Percentiles rank a stretch among this genome's conserved stretches.
Evolutionary conservation across 257 asterid species (phyloP).

Genomic region (Lycium ferocissimum): DNA sequence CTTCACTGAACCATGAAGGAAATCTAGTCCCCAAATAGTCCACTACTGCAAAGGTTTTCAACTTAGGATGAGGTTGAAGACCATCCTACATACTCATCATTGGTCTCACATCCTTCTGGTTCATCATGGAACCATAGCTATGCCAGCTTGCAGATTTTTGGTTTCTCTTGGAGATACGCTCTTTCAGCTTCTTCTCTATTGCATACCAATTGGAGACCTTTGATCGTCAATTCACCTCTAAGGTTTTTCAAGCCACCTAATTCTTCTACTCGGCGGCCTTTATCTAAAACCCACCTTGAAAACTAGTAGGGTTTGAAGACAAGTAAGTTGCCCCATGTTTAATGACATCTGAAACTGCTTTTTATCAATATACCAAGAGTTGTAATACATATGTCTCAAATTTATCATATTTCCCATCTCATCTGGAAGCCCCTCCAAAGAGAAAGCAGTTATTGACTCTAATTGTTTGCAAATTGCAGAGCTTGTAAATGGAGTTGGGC

Average conservation of each 20-base stretch:
- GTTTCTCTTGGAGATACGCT: background rate
- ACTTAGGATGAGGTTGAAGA: slow-evolving; percentile 34
- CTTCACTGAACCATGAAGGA: slow-evolving; percentile 33
- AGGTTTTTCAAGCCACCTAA: background rate
- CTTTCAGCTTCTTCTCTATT: background rate
- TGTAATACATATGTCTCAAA: slow-evolving; percentile 16
- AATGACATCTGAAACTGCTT: background rate
- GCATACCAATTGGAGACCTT: background rate
- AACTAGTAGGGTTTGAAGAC: background rate
- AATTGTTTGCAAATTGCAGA: slow-evolving; percentile 29
- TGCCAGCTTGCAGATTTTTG: slow-evolving; percentile 28
- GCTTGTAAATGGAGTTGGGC: slow-evolving; percentile 31
- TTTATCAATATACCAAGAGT: background rate
- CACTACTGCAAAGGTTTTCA: slow-evolving; percentile 26
- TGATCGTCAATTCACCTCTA: background rate
- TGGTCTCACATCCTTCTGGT: background rate
- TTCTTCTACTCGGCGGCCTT: background rate
- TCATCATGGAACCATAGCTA: slow-evolving; percentile 10
- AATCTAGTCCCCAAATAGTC: slow-evolving; percentile 24
- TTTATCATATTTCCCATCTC: slow-evolving; percentile 32
- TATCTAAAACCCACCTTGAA: background rate
- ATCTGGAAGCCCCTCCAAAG: background rate
- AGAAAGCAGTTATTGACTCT: background rate
- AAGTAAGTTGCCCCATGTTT: background rate
- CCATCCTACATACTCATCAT: slow-evolving; percentile 34